Base-by-base conservation (phyloP, 768 basidiomycete species). In the Amanita rimosa region DNA sequence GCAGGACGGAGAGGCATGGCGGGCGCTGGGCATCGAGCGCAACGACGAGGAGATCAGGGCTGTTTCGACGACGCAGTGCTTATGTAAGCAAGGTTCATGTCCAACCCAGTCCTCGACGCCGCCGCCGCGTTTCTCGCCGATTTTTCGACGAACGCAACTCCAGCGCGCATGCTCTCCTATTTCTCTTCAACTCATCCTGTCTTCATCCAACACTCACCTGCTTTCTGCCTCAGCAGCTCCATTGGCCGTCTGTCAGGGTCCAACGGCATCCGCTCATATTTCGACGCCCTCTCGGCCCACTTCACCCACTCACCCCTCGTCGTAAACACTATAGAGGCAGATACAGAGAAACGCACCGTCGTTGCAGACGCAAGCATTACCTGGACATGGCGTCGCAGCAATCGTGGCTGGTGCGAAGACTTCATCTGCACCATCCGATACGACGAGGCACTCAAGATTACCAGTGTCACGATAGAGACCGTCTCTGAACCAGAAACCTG, bases 211-310 rank as follows among this genome's bases (percentile, higher is more conserved):
- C 73, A 74, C 46, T 62, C 66, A 0, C 71, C 70, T 3, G 54
- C 60, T 2, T 47, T 52, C 1, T 70, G 67, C 51, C 54, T 64
- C 1, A 54, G 65, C 47, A 65, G 68, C 4, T 55, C 60, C 7
- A 17, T 34, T 17, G 67, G 67, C 1, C 62, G 66, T 9, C 55
- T 74, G 4, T 56, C 61, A 26, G 74, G 74, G 7, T 53, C 63
- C 11, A 73, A 74, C 46, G 74, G 70, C 13, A 59, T 74, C 24
- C 69, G 73, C 16, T 75, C 74, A 0, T 75, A 74, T 53, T 72
- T 74, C 44, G 73, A 75, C 57, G 58, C 74, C 38, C 57, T 74
- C 26, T 64, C 69, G 13, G 72, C 72, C 2, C 65, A 74, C 53
- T 75, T 68, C 67, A 62, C 58, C 4, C 67, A 72, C 6, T 60